Conservation (phyloP, 2,329 filamentous ascomycete genomes). For the Plenodomus biglobosus region DNA sequence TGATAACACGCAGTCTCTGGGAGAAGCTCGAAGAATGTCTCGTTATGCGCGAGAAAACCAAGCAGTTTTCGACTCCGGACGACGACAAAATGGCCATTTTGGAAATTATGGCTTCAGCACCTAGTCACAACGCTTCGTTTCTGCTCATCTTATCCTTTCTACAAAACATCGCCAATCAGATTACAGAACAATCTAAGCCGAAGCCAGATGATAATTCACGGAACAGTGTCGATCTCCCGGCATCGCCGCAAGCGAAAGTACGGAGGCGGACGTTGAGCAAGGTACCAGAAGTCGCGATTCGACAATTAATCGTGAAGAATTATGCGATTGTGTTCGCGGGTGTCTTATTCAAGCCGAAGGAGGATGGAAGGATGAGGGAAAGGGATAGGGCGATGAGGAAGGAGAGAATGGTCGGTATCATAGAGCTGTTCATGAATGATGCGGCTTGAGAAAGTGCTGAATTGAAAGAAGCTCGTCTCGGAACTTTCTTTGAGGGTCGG, state of each 20-base stretch:
- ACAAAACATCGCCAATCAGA: conserved; percentile 58
- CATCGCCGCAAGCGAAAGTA: conserved; percentile 41
- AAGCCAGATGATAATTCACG: conserved; percentile 25
- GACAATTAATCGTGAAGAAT: conserved; percentile 61
- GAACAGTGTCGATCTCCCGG: conserved; percentile 31
- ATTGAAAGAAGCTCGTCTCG: not conserved
- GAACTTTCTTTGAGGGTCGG: not conserved
- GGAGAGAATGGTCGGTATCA: conserved; percentile 64
- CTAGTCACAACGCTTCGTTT: conserved; percentile 84
- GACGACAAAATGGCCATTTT: conserved; percentile 65
- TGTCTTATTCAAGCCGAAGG: conserved; percentile 60
- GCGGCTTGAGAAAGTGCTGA: conserved; percentile 2
- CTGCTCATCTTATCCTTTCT: conserved; percentile 83
- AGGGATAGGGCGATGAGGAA: conserved; percentile 63
- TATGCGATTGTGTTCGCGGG: conserved; percentile 67
- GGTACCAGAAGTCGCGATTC: conserved; percentile 55
- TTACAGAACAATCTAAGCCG: conserved; percentile 41
- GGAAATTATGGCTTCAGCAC: conserved; percentile 67
- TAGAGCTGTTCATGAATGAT: conserved; percentile 67
- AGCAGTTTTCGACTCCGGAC: conserved; percentile 49
- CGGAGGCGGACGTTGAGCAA: conserved; percentile 45
- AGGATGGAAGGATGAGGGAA: conserved; percentile 46
- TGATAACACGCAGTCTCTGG: conserved; percentile 74
- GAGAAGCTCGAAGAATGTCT: conserved; percentile 34
- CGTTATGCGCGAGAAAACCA: conserved; percentile 45